Conservation (phyloP, 1,284 basidiomycete species). For the Boletus mariae region DNA sequence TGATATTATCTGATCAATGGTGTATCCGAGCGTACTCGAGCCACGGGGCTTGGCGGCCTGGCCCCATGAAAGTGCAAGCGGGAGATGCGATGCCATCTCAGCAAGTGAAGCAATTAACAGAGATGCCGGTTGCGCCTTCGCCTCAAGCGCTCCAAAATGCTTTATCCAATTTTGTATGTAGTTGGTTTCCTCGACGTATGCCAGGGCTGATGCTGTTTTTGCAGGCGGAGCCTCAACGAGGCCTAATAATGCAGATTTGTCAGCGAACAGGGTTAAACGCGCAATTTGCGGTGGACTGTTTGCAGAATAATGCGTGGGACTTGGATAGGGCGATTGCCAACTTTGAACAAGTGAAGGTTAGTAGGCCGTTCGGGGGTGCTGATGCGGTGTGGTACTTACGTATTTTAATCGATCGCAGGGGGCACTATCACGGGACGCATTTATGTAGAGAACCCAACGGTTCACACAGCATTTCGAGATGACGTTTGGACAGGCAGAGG, state of each 20-base stretch:
- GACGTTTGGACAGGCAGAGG: too few relatives aligned
- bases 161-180: slow-evolving; percentile 55
- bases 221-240: slow-evolving; percentile 66
- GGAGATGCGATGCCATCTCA: slow-evolving; percentile 31
- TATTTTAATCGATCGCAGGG: slow-evolving; percentile 32
- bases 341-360: slow-evolving; percentile 79
- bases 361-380: slow-evolving; percentile 21
- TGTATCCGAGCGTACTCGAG: slow-evolving; percentile 82
- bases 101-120: slow-evolving; percentile 20
- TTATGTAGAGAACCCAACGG: slow-evolving; percentile 21
- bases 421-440: slow-evolving; percentile 43
- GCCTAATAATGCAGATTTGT: slow-evolving; percentile 63
- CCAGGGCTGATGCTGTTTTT: slow-evolving; percentile 1
- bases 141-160: slow-evolving; percentile 43
- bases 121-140: slow-evolving; percentile 27
- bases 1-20: slow-evolving; percentile 87
- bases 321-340: slow-evolving; percentile 71
- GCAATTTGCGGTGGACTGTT: slow-evolving; percentile 75
- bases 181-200: not conserved
- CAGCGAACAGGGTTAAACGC: slow-evolving; percentile 73
- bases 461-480: too few relatives aligned
- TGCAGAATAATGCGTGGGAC: slow-evolving; percentile 81
- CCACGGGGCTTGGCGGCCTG: slow-evolving; percentile 73
- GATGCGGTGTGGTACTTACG: slow-evolving; percentile 22
- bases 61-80: slow-evolving; percentile 65